Evolutionary conservation across 2,329 filamentous ascomycete species (phyloP), one percentile per base, ranked within the genome.

Genomic region (Proliferodiscus dingleyae): DNA sequence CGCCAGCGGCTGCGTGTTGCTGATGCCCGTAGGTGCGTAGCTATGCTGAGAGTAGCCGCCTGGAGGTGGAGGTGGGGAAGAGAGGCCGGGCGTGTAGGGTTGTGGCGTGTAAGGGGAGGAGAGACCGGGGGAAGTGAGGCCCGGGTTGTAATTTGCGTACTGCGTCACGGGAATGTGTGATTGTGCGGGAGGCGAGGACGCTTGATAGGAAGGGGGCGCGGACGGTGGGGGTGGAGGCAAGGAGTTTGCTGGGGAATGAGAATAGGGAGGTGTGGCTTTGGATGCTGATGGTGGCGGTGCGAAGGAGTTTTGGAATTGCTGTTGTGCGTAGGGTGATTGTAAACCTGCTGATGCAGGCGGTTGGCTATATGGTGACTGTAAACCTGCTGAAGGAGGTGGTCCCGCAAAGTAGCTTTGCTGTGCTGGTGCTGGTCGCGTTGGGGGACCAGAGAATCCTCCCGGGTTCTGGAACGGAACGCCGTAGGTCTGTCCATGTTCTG

Each of bases 31-130:
- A n/a, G 64, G 58, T 0, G 56, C 57, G 44, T 77, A 75, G 30
- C 62, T 63, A 57, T 77, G 85, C 50, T 77, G 73, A 16, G 77
- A 67, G 60, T 74, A 84, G 1, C 79, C 80, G 2, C 74, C 74
- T 1, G 70, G 70, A 2, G 76, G 75, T 11, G 72, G 52, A 8
- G 47, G 60, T 15, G 67, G n/a, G n/a, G n/a, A n/a, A n/a, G n/a
- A n/a, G n/a, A n/a, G 37, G 23, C 37, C 40, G 6, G 50, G 43
- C 10, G 41, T 39, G 21, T 41, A n/a, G 32, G 43, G 40, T 40
- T 39, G 41, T n/a, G n/a, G n/a, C n/a, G n/a, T n/a, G 13, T 51
- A 43, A 5, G 54, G 53, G 9, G 56, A 52, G 18, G 45, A 47
- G 21, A 57, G 48, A 7, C 56, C 56, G 2, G 54, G 50, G 3